phyloP scores from a whole-genome alignment of 352 stramenopile genomes.

The Globisporangium heterothallicum region DNA sequence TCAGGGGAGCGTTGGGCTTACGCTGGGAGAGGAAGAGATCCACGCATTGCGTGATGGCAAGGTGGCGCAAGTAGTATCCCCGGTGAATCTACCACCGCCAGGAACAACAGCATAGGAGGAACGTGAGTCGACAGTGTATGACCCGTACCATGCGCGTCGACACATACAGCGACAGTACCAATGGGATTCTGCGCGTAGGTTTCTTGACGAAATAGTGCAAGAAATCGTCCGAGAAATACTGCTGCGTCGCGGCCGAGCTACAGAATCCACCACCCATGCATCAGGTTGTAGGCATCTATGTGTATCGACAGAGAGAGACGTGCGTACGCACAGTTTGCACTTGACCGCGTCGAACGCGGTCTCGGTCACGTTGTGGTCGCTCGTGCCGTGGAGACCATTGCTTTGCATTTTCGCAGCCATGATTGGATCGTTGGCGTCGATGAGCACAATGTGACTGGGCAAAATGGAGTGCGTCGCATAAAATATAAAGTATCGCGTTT shows the following conservation, averaged over 20 bases:
- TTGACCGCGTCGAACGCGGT: slow-evolving; percentile 69
- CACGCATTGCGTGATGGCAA: slow-evolving; percentile 48
- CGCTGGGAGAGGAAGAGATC: slow-evolving; percentile 41
- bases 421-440: too few relatives aligned
- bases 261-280: too few relatives aligned
- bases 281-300: neutral
- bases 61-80: slow-evolving; percentile 68
- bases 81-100: slow-evolving; percentile 52
- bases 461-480: too few relatives aligned
- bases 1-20: slow-evolving; percentile 4
- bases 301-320: neutral
- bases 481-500: too few relatives aligned
- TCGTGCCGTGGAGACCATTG: slow-evolving; percentile 22
- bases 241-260: slow-evolving; percentile 55
- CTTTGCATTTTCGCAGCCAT: neutral
- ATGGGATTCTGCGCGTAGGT: slow-evolving; percentile 54
- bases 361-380: slow-evolving; percentile 78
- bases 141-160: neutral
- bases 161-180: slow-evolving; percentile 24
- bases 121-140: neutral
- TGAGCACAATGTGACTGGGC: too few relatives aligned
- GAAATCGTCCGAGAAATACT: slow-evolving; percentile 62
- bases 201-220: slow-evolving; percentile 55
- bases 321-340: slow-evolving; percentile 59
- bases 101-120: neutral